A percentile compares a stretch with the other conserved stretches of the same genome.
These are phyloP conservation scores for Melampsora americana DNA, from an alignment of 1,284 basidiomycete genomes.

Conservation along the genomic window DNA sequence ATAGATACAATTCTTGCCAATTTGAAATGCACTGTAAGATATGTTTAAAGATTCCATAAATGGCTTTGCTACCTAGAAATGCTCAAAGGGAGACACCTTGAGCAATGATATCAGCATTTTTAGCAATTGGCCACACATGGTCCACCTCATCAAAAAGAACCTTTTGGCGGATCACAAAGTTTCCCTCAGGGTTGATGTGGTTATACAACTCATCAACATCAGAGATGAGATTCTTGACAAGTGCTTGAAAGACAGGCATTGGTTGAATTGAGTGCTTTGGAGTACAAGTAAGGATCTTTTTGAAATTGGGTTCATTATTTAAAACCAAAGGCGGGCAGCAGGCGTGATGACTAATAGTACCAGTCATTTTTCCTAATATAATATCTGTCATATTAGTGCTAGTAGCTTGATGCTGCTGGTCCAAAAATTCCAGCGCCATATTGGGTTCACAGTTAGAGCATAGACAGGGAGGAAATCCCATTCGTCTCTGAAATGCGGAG, in stretches of 20 bases:
- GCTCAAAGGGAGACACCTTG: background rate
- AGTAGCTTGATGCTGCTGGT: background rate
- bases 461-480: constrained; percentile 3
- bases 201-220: background rate
- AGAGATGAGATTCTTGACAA: background rate
- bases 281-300: background rate
- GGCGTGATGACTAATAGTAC: background rate
- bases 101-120: background rate
- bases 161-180: no score
- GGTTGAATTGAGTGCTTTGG: background rate
- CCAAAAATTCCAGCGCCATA: background rate
- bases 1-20: no score
- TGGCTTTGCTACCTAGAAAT: background rate
- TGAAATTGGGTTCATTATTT: background rate
- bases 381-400: background rate
- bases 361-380: background rate
- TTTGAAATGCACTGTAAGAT: no score
- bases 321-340: background rate
- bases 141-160: background rate
- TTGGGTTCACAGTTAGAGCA: constrained; percentile 20
- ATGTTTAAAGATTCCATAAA: background rate
- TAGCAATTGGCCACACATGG: background rate
- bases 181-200: background rate
- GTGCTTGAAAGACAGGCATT: background rate
- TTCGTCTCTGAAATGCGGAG: no score